These are phyloP conservation scores for Cicer cuneatum DNA, from an alignment of 306 rosid species.

Conservation along the genomic window DNA sequence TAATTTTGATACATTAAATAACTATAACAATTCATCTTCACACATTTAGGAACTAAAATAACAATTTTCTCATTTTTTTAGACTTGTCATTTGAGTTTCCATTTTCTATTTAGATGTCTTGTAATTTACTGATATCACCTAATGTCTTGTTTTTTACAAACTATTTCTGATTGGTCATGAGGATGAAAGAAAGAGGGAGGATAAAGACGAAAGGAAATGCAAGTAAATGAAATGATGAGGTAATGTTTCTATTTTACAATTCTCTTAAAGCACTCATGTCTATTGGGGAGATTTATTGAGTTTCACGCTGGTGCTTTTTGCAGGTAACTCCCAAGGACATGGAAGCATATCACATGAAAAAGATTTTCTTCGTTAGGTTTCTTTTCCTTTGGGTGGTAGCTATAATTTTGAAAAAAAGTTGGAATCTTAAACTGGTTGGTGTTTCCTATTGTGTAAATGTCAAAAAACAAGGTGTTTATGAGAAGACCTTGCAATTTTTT, in stretches of 20 bases:
- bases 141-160: background rate
- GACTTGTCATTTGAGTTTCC: background rate
- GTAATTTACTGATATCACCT: background rate
- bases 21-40: no score
- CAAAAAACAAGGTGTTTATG: background rate
- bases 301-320: conserved; percentile 16
- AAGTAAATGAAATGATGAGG: conserved; percentile 66
- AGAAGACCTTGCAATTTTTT: background rate
- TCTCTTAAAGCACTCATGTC: background rate
- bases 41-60: no score
- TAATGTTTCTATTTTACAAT: conserved; percentile 12
- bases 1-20: no score
- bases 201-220: conserved; percentile 68
- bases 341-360: conserved; percentile 64
- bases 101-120: background rate
- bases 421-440: background rate
- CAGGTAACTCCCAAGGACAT: conserved; percentile 62
- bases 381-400: conserved; percentile 1
- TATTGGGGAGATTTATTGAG: background rate
- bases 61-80: background rate
- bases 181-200: conserved; percentile 66
- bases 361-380: conserved; percentile 48
- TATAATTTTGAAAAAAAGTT: background rate
- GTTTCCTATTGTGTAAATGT: conserved; percentile 31
- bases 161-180: conserved; percentile 47